Base-by-base conservation (phyloP, 2,329 filamentous ascomycete genomes). In the Phaeoacremonium minimum region DNA sequence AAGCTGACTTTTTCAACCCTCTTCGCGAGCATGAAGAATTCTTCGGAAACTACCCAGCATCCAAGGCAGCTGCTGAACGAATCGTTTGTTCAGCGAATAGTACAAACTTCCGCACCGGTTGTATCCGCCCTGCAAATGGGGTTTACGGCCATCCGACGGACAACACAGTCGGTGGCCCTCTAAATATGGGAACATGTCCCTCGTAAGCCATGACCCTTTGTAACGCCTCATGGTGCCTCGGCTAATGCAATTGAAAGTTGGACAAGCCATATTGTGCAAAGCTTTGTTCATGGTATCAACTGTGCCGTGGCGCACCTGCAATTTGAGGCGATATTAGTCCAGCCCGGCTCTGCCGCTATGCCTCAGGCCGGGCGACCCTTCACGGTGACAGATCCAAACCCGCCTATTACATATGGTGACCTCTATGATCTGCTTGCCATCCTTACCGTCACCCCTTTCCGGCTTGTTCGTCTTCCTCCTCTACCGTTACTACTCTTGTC, bases 91-190 rank as follows among this genome's bases (percentile, higher is more conserved):
- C 40, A 1, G 56, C 64, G 8, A 60, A 69, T 35, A 30, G 37
- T 34, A 33, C 47, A 30, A 28, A 50, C 12, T 64, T 77, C 41
- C 60, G 71, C 6, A 75, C 73, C 0, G 73, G 73, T 15, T 64
- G 62, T 44, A 71, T 77, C 37, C 58, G 73, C 3, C 73, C 73
- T 1, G 64, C 66, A 4, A 73, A 75, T 43, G 68, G 67, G 4
- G 63, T 77, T 11, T 76, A 76, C 40, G 73, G 72, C 4, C 63
- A 71, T 32, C 66, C 66, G 2, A 66, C 59, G 4, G 67, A 74
- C 45, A 67, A 66, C 22, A 60, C 69, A 4, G 60, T 69, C 2
- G 66, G 65, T 2, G 49, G 60, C 1, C 66, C 68, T 31, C 47
- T 74, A 28, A 56, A 52, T 15, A 55, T 51, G 20, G 50, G 52